Conservation (phyloP, 2,329 filamentous ascomycete species). For the Cytospora mali region DNA sequence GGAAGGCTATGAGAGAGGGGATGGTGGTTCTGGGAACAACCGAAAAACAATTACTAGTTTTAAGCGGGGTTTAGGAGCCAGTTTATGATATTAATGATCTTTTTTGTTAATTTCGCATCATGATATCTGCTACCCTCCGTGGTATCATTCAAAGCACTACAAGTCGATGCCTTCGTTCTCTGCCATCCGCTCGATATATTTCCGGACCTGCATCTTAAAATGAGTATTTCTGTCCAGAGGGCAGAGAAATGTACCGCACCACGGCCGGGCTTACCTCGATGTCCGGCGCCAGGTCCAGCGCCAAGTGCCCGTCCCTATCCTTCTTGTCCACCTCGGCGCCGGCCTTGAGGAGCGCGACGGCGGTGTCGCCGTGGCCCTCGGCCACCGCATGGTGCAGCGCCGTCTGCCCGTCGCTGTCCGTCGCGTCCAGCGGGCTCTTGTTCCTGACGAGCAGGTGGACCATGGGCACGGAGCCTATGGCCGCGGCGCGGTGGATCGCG, state of each 20-base stretch:
- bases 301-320: slow-evolving; percentile 69
- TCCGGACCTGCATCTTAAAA: slow-evolving; percentile 62
- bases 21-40: background rate
- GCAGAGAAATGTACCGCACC: background rate
- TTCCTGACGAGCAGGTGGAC: slow-evolving; percentile 76
- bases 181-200: slow-evolving; percentile 75
- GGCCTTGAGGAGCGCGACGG: slow-evolving; percentile 77
- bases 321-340: slow-evolving; percentile 82
- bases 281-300: slow-evolving; percentile 85
- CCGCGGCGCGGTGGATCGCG: slow-evolving; percentile 87
- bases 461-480: slow-evolving; percentile 86
- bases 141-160: slow-evolving; percentile 28
- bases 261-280: slow-evolving; percentile 62
- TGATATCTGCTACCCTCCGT: background rate
- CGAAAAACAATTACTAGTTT: slow-evolving; percentile 7
- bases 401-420: slow-evolving; percentile 81
- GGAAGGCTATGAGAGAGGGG: background rate
- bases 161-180: slow-evolving; percentile 82
- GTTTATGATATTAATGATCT: slow-evolving; percentile 26
- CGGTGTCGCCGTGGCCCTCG: slow-evolving; percentile 78
- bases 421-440: slow-evolving; percentile 79
- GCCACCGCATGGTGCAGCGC: slow-evolving; percentile 86
- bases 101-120: background rate
- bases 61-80: slow-evolving; percentile 14
- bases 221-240: slow-evolving; percentile 2